Evolutionary conservation across 1,284 basidiomycete genomes (phyloP).

Genomic region (Neotropicomus parvogracilis): DNA sequence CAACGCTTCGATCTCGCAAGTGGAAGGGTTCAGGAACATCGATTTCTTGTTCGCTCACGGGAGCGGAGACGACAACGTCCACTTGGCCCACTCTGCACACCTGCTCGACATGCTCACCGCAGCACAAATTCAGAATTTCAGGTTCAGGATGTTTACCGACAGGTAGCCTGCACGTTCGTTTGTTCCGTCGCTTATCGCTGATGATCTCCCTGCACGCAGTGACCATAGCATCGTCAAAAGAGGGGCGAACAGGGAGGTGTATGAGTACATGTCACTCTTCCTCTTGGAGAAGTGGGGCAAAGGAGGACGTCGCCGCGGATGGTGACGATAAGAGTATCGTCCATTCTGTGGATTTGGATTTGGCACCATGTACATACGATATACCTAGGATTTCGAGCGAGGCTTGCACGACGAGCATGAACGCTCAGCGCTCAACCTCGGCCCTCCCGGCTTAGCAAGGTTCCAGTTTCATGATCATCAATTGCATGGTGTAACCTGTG

Average conservation of each 20-base stretch:
- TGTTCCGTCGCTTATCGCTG: slow-evolving; percentile 9
- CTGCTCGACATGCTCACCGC: slow-evolving; percentile 89
- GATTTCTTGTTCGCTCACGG: slow-evolving; percentile 90
- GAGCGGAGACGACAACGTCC: slow-evolving; percentile 92
- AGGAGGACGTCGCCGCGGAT: slow-evolving; percentile 62
- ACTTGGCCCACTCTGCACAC: slow-evolving; percentile 88
- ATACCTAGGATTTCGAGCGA: slow-evolving; percentile 3
- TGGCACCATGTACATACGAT: slow-evolving; percentile 6
- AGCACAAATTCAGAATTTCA: slow-evolving; percentile 71
- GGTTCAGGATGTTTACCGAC: slow-evolving; percentile 96
- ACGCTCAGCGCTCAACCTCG: too few relatives aligned
- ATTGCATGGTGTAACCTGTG: not conserved
- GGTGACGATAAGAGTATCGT: slow-evolving; percentile 33
- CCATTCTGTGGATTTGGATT: not conserved
- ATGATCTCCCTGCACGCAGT: slow-evolving; percentile 39
- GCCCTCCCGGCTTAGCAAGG: too few relatives aligned
- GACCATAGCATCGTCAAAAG: slow-evolving; percentile 74
- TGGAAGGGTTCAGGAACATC: slow-evolving; percentile 75
- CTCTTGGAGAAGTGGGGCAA: slow-evolving; percentile 90
- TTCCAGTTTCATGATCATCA: too few relatives aligned
- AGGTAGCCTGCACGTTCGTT: slow-evolving; percentile 49
- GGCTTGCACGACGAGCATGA: too few relatives aligned
- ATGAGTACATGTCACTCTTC: slow-evolving; percentile 83
- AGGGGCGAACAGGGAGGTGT: slow-evolving; percentile 80
- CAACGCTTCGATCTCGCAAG: slow-evolving; percentile 80